Evolutionary conservation across 2,329 filamentous ascomycete species (phyloP), one percentile per base, ranked within the genome.

Genomic region (Chaetomium globosum): DNA sequence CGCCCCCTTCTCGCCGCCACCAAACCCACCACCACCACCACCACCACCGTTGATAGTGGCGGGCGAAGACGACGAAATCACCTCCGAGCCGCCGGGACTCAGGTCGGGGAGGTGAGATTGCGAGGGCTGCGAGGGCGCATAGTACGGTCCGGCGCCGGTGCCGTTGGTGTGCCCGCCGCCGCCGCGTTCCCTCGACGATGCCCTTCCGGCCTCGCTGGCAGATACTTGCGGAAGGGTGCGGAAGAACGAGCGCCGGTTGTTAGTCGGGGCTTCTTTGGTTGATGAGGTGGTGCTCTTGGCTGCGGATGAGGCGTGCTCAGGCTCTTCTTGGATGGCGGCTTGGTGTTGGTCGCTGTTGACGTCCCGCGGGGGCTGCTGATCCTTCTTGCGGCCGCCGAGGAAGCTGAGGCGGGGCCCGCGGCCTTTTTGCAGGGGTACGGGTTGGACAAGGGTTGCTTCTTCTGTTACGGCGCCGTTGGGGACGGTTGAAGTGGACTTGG

Each of bases 341-440:
- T 21, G 59, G 36, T 64, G 10, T 23, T 61, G 30, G 46, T 59
- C 65, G 49, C 63, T 64, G 53, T 65, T 59, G n/a, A 57, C 16
- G 13, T 67, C 49, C 59, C 70, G 58, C 21, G 66, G 26, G 43
- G 21, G 23, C 46, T 59, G 66, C 57, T 78, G 66, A 59, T 79
- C 80, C 71, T 83, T 85, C 72, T 80, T 83, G 66, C 81, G 80
- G 12, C 83, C 82, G 1, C 83, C 82, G 2, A 87, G 76, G 74
- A 87, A 86, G 73, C 84, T 87, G 13, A 87, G 77, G 3, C 85
- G 79, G 2, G 83, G 80, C 19, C 83, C 83, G 21, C 82, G 82
- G 8, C 80, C 75, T 54, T 79, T 80, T n/a, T 80, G 80, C 46
- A 83, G 72, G 2, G 81, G 79, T n/a, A 86, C 80, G 0, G 83